Conservation (phyloP, 768 basidiomycete genomes). For the Termitomyces sp. region DNA sequence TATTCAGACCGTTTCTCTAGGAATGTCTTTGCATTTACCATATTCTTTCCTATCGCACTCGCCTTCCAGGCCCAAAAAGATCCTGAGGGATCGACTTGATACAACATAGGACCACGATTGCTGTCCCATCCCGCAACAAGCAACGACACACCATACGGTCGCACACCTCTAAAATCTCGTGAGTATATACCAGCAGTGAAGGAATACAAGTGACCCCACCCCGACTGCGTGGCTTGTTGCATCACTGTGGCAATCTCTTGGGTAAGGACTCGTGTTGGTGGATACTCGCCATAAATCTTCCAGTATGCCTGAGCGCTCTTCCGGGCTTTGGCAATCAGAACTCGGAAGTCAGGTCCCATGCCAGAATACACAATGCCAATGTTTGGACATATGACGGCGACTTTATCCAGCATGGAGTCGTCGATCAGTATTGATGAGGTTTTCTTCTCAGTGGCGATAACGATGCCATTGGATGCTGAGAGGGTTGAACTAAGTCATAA, state of each 20-base stretch:
- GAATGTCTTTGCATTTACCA: conserved; percentile 99
- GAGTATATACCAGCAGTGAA: conserved; percentile 17
- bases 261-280: conserved; percentile 91
- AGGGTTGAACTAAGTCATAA: conserved; percentile 8
- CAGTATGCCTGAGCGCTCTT: conserved; percentile 99
- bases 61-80: conserved; percentile 99
- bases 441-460: conserved; percentile 99
- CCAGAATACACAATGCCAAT: conserved; percentile 99
- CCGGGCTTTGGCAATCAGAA: conserved; percentile 88
- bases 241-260: conserved; percentile 97
- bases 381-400: conserved; percentile 95
- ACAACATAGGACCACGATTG: conserved; percentile 92
- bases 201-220: conserved; percentile 48
- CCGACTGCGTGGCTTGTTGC: conserved; percentile 98
- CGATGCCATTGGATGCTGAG: conserved; percentile 95
- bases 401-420: conserved; percentile 97
- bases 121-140: conserved; percentile 96
- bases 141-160: conserved; percentile 97
- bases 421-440: conserved; percentile 96
- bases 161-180: conserved; percentile 72
- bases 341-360: conserved; percentile 98
- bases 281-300: conserved; percentile 99
- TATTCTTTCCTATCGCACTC: conserved; percentile 99
- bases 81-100: conserved; percentile 98
- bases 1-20: conserved; percentile 78